phyloP scores from a whole-genome alignment of 352 stramenopile species.

The Stephanocyclus meneghinianus region DNA sequence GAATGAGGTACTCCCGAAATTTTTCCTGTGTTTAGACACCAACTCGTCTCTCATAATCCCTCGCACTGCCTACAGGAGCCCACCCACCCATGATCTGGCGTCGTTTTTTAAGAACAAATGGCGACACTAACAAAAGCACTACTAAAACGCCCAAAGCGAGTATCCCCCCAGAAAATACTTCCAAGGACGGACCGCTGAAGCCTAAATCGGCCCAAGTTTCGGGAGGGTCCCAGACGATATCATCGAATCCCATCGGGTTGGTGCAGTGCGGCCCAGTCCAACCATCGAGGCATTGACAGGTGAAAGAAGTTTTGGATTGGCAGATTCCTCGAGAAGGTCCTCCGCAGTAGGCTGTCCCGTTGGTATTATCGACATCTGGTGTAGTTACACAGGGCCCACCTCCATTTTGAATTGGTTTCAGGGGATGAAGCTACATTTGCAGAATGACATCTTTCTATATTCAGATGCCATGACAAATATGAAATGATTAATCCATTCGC shows the following conservation, averaged over 20 bases:
- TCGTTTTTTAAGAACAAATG: conserved; percentile 26
- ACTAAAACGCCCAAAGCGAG: conserved; percentile 25
- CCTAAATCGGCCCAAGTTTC: conserved; percentile 70
- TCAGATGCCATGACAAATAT: not conserved
- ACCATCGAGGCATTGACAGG: conserved; percentile 65
- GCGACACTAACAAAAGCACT: conserved; percentile 14
- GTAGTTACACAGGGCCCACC: conserved; percentile 50
- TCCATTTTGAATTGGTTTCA: conserved; percentile 70
- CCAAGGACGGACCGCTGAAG: conserved; percentile 50
- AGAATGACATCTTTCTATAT: not conserved
- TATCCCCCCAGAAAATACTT: not conserved
- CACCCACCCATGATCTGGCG: conserved; percentile 11
- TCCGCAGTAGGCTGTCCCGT: conserved; percentile 50
- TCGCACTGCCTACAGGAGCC: not conserved
- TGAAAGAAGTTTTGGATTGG: conserved; percentile 37
- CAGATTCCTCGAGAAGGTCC: conserved; percentile 60
- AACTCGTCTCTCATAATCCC: conserved; percentile 16
- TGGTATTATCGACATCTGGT: conserved; percentile 12
- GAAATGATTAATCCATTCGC: not conserved
- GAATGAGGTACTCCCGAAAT: no score
- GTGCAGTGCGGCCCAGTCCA: conserved; percentile 81
- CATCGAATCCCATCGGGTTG: conserved; percentile 56
- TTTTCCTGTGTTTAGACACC: not conserved
- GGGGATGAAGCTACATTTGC: conserved; percentile 39
- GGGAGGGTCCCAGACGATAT: conserved; percentile 69